These are phyloP conservation scores for Meyerozyma elateridarum DNA, from an alignment of 1,139 yeast genomes.

Conservation along the genomic window DNA sequence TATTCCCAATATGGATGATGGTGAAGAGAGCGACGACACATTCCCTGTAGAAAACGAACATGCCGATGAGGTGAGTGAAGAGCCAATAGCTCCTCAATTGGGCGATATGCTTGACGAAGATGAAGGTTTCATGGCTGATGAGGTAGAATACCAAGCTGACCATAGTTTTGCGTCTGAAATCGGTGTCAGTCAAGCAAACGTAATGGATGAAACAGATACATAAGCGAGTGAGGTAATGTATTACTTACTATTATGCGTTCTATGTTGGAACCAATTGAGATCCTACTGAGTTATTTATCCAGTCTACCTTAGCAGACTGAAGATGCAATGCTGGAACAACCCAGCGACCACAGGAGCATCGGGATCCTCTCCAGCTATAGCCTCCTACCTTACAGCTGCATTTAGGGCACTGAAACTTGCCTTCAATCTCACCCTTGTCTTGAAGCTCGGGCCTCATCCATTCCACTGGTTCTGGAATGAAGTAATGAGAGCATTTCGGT, in stretches of 20 bases:
- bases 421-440: constrained; percentile 69
- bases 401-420: constrained; percentile 79
- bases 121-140: constrained; percentile 51
- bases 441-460: constrained; percentile 87
- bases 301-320: constrained; percentile 77
- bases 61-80: constrained; percentile 16
- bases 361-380: constrained; percentile 90
- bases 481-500: constrained; percentile 68
- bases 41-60: constrained; percentile 8
- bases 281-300: constrained; percentile 26
- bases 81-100: constrained; percentile 3
- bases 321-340: constrained; percentile 87
- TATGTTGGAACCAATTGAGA: too few relatives aligned
- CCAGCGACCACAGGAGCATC: constrained; percentile 97
- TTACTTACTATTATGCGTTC: not conserved
- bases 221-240: not conserved
- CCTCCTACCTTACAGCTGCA: constrained; percentile 85
- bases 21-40: constrained; percentile 13
- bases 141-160: constrained; percentile 54
- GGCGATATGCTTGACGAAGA: constrained; percentile 12
- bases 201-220: not conserved
- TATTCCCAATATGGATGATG: constrained; percentile 29
- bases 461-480: constrained; percentile 73
- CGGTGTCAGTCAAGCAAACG: not conserved
- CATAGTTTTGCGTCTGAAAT: constrained; percentile 30